A percentile compares a stretch with the other conserved stretches of the same genome.
Evolutionary conservation across 2,329 filamentous ascomycete genomes (phyloP).

Genomic region (Westerdykella aurantiaca): DNA sequence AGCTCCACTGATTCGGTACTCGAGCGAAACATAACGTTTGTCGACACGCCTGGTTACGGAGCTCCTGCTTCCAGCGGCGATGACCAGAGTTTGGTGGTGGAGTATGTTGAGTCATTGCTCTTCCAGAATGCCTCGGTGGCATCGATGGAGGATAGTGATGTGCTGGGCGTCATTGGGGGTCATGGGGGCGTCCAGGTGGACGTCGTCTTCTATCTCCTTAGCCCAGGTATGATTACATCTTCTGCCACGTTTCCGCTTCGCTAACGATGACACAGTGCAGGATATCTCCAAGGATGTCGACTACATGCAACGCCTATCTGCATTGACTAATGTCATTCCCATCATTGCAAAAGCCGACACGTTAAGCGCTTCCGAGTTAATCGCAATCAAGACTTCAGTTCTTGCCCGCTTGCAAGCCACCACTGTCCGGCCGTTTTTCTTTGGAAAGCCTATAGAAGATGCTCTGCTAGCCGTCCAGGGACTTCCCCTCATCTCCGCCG

Average conservation of each 20-base stretch:
- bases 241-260: not conserved
- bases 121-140: conserved; percentile 57
- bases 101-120: conserved; percentile 68
- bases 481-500: conserved; percentile 15
- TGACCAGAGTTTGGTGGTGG: conserved; percentile 40
- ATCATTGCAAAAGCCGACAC: conserved; percentile 73
- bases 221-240: conserved; percentile 49
- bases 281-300: conserved; percentile 57
- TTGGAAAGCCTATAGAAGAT: conserved; percentile 44
- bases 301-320: conserved; percentile 63
- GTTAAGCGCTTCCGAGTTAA: conserved; percentile 54
- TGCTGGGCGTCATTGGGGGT: conserved; percentile 71
- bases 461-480: conserved; percentile 32
- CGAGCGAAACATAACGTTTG: conserved; percentile 88
- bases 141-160: conserved; percentile 63
- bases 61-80: conserved; percentile 37
- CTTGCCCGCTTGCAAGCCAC: conserved; percentile 51
- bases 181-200: conserved; percentile 81
- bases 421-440: conserved; percentile 61
- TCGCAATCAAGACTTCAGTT: conserved; percentile 56
- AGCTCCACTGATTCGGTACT: conserved; percentile 71
- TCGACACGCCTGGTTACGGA: conserved; percentile 69
- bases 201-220: conserved; percentile 77
- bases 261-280: conserved; percentile 26
- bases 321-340: conserved; percentile 78